phyloP scores from a whole-genome alignment of 345 rosid genomes.

The Eucalyptus marginata region DNA sequence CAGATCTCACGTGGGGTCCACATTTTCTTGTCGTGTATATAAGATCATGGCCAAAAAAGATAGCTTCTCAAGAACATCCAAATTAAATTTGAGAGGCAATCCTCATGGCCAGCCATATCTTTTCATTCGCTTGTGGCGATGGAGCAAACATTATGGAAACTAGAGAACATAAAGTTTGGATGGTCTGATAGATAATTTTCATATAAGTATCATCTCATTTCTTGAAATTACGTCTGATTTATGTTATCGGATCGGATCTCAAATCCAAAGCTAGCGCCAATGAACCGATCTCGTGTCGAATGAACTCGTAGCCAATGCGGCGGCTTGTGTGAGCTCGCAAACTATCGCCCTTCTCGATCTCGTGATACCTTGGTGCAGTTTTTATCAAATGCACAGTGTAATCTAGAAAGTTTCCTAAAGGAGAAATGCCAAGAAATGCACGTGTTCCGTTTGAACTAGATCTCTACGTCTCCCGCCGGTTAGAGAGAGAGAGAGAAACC shows the following conservation, averaged over 20 bases:
- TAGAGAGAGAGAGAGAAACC: constrained; percentile 13
- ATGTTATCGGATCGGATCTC: neutral
- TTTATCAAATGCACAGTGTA: neutral
- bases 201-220: neutral
- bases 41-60: neutral
- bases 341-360: neutral
- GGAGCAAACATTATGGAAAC: neutral
- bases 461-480: neutral
- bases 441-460: neutral
- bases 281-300: neutral
- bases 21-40: neutral
- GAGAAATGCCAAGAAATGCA: neutral
- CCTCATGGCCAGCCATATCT: neutral
- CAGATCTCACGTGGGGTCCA: neutral
- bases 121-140: neutral
- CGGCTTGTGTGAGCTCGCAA: too few relatives aligned
- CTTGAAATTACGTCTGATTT: neutral
- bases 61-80: neutral
- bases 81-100: neutral
- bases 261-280: neutral
- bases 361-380: neutral
- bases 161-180: neutral
- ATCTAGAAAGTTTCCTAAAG: neutral
- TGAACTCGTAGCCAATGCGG: neutral
- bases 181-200: neutral